Evolutionary conservation across 1,139 yeast species (phyloP), one percentile per base, ranked within the genome.

Genomic region (Sugiyamaella novakii): DNA sequence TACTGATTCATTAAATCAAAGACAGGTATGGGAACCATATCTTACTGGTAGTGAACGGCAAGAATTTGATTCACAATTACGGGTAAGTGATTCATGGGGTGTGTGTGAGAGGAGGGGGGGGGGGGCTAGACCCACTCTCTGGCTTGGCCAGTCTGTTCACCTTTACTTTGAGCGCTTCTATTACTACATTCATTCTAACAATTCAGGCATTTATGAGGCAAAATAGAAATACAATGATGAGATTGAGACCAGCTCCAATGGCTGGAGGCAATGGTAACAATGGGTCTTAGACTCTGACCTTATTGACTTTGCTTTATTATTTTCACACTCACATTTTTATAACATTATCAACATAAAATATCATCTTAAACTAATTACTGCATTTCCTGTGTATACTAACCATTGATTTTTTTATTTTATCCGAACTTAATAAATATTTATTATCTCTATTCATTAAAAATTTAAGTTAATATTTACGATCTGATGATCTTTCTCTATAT

Each of bases 1-100:
- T 45, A 63, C 62, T 5, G 68, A 64, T 49, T 57, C 65, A 11
- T 55, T 64, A 31, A 64, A 64, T 45, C 67, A 63, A 45, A 57
- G 67, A 2, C 68, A 63, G 46, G 56, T 61, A 6, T 64, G 68
- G 68, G 63, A 62, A 43, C 67, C 68, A 3, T 63, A 59, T 49
- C 55, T 64, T 36, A 63, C 68, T 2, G 68, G 68, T 10, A 50
- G 58, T 11, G 68, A 64, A 36, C 53, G 68, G 12, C 59, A 60
- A 37, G 63, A 64, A 43, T 62, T 64, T 48, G 68, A 64, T 48
- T 49, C 62, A 3, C 68, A 64, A 41, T 44, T 63, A 46, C 49
- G 64, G 43, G 62, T 59, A 56, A 54, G 63, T 51, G n/a, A 37
- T 22, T 12, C 10, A 28, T 1, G n/a, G n/a, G n/a, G n/a, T n/a